Evolutionary conservation across 257 asterid genomes (phyloP).

Genomic region (Fraxinus cuspidata): DNA sequence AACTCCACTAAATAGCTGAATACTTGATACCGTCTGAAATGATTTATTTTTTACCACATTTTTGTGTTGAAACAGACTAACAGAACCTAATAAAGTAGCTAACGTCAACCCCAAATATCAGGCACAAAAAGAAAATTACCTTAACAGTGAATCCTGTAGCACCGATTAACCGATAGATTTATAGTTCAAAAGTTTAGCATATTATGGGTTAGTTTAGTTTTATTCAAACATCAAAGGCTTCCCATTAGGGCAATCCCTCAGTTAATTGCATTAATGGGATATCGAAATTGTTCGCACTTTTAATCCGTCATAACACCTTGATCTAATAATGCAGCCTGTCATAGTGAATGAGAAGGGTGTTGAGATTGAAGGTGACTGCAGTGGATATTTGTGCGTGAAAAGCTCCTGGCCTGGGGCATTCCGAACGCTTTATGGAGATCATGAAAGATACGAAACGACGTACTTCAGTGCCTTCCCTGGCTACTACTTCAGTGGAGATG

Average conservation of each 20-base stretch:
- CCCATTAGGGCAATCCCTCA: conserved; percentile 16
- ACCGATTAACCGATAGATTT: not conserved
- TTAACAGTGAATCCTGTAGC: not conserved
- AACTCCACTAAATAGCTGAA: too few relatives aligned
- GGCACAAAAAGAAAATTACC: not conserved
- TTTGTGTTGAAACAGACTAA: too few relatives aligned
- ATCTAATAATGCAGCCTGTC: conserved; percentile 65
- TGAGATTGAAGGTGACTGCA: conserved; percentile 94
- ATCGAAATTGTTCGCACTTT: not conserved
- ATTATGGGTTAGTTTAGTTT: conserved; percentile 12
- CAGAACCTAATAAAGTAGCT: too few relatives aligned
- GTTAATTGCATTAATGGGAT: conserved; percentile 5
- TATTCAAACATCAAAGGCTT: conserved; percentile 15
- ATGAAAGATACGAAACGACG: conserved; percentile 96
- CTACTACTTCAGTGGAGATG: conserved; percentile 96
- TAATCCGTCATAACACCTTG: conserved; percentile 7
- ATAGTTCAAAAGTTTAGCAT: conserved; percentile 2
- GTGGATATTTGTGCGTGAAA: conserved; percentile 82
- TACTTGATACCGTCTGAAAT: too few relatives aligned
- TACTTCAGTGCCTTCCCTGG: conserved; percentile 99
- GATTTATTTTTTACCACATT: too few relatives aligned
- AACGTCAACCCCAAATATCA: not conserved
- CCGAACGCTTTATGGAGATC: conserved; percentile 93
- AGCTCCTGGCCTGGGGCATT: conserved; percentile 97
- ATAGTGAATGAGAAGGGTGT: conserved; percentile 94